Evolutionary conservation across 208 protist species (phyloP), one percentile per base, ranked within the genome.

Genomic region (Phytomonas francai): DNA sequence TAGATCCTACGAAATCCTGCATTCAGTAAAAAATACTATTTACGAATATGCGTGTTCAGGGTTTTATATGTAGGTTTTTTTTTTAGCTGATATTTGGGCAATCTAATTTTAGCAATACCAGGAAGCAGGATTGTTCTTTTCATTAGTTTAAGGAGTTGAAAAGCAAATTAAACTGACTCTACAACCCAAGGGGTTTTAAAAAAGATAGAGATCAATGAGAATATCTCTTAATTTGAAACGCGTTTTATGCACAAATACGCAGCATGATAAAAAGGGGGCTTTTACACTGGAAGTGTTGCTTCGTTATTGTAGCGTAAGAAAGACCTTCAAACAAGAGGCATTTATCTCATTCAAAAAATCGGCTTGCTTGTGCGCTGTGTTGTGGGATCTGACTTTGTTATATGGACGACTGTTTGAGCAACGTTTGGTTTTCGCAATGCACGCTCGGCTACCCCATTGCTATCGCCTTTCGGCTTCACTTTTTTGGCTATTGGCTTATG

Each of bases 61-160:
- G n/a, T 63, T 51, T 60, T 64, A 65, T 60, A 69, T 25, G 51
- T 22, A 25, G 30, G 68, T 49, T 7, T 22, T 49, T 19, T 49
- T 19, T 49, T 12, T 49, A 49, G 39, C 39, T 12, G 12, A 49
- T 49, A 49, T 22, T 49, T 6, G 14, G 16, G 16, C 14, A 49
- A 49, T 19, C 39, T 49, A 49, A 49, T 49, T 19, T 22, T 19
- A 49, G 3, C 16, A 49, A 49, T 49, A 49, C 6, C 39, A 49
- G 6, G 14, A 19, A 3, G 14, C 39, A 22, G 16, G 16, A 22
- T 22, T 19, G 2, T 22, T 22, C 3, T 19, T 49, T 49, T 49
- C 4, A 49, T 49, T 49, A 49, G 9, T 3, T 22, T 19, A 49
- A 49, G 12, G 4, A 19, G 12, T 49, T 3, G 9, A 19, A 49